Evolutionary conservation across 2,329 filamentous ascomycete species (phyloP), one percentile per base, ranked within the genome.

Genomic region (Hirsutella rhossiliensis): DNA sequence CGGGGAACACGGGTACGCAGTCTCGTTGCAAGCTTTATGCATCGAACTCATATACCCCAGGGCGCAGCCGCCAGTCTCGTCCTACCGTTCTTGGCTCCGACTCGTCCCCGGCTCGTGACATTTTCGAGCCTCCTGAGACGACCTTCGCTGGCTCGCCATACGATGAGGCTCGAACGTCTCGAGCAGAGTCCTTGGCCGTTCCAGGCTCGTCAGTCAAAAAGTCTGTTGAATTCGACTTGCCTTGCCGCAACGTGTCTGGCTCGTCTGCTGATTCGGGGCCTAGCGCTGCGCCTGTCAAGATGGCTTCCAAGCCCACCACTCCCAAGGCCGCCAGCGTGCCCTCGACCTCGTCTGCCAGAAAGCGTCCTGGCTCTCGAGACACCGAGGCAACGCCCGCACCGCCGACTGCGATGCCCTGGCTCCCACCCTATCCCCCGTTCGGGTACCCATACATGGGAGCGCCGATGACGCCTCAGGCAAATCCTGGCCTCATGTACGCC

Each of bases 381-480:
- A 28, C 17, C 3, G 38, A 41, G 41, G 23, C 30, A 12, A n/a
- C 36, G 17, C 18, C 42, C 15, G 29, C 44, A 28, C 27, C 42
- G 15, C 45, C 29, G 20, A 32, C 48, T 6, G 27, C 41, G 13
- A 50, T 54, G 47, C 40, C 48, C 15, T 53, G 52, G 51, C 42
- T 52, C 42, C 43, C 46, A 31, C 38, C 47, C n/a, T 54, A 51
- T 32, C 32, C 42, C 2, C 45, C 38, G 1, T 51, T 43, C 17
- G 43, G 42, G 5, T 52, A 48, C 23, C 49, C 48, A 6, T 51
- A 52, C 42, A 45, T 49, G 46, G 43, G 39, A 30, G 38, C 43
- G 18, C 49, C 52, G 1, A 51, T 54, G 44, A 53, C 48, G 8
- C 52, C 52, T 32, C 51, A 54, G 18, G 38, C 44, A 13, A 50